Base-by-base conservation (phyloP, 495 filamentous ascomycete species). In the Venustampulla echinocandica region DNA sequence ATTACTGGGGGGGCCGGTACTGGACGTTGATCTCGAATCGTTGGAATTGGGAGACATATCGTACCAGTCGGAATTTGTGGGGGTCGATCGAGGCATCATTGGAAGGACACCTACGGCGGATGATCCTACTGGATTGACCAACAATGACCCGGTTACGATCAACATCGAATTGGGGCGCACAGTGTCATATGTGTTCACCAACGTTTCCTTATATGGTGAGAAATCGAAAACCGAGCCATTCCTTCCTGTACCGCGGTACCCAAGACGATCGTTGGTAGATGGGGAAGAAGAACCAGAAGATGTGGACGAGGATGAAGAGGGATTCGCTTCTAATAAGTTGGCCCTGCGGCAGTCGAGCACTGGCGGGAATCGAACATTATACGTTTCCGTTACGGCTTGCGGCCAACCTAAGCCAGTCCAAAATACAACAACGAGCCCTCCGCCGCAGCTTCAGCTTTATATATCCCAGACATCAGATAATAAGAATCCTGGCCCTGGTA, bases 331-430 rank as follows among this genome's bases (percentile, higher is more conserved):
- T n/a, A 37, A 21, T 10, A 42, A 40, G 15, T 37, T 55, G 21
- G 32, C 20, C 32, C 17, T 22, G 37, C 54, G 42, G 42, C 49
- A 42, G 42, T 18, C 30, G 2, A 53, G 41, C 34, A 24, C 45
- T 46, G 41, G 44, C 20, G 11, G 52, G 1, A 45, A 67, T 4
- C 71, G 65, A 14, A 78, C 67, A 1, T 65, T 95, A 5, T 94
- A 81, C 54, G 71, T 96, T 39, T 85, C 87, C 3, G 74, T 90
- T 25, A 93, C 84, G 46, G 84, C 85, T 6, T 96, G 90, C 63
- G 53, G 71, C 13, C 86, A 88, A 53, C 90, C 90, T 45, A 51
- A 59, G 52, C 39, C 60, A 52, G 41, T 49, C 10, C 10, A 59
- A 55, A 50, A 61, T 28, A 38, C 64, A 53, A 41, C 67, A 63